phyloP scores from a whole-genome alignment of 2,329 filamentous ascomycete species.

The Raffaelea albimanens region DNA sequence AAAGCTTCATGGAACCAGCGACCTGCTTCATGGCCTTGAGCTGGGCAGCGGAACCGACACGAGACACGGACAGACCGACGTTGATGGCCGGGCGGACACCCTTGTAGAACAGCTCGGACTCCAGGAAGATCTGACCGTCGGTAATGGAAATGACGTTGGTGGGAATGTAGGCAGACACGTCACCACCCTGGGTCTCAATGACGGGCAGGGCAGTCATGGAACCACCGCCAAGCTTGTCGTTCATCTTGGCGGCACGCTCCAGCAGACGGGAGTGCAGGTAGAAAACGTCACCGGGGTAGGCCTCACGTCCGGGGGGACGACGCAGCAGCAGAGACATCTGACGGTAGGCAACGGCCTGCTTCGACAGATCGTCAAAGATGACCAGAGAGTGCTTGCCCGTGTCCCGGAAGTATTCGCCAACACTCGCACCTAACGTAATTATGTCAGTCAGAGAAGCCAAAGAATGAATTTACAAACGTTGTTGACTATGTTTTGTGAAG shows the following conservation, averaged over 20 bases:
- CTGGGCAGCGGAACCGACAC: conserved; percentile 99
- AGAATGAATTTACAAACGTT: too few relatives aligned
- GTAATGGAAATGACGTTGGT: conserved; percentile 99
- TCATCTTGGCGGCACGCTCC: conserved; percentile 99
- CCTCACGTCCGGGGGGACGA: conserved; percentile 97
- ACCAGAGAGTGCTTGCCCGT: too few relatives aligned
- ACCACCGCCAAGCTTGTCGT: conserved; percentile 86
- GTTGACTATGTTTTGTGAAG: too few relatives aligned
- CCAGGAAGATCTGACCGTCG: conserved; percentile 99
- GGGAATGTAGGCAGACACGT: conserved; percentile 99
- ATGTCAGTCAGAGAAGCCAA: too few relatives aligned
- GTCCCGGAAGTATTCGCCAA: too few relatives aligned
- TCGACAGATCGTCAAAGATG: too few relatives aligned
- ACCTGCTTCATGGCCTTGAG: conserved; percentile 99
- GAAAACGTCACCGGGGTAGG: conserved; percentile 98
- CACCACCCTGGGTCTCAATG: conserved; percentile 99
- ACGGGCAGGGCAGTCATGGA: conserved; percentile 94
- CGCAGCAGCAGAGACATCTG: conserved; percentile 94
- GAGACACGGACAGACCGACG: conserved; percentile 99
- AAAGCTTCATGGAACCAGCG: conserved; percentile 98
- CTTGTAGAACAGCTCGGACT: conserved; percentile 99
- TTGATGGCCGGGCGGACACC: conserved; percentile 99
- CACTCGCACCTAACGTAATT: too few relatives aligned
- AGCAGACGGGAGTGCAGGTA: conserved; percentile 99
- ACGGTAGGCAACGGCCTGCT: too few relatives aligned